These are phyloP conservation scores for Jamesozyma spencerorum DNA, from an alignment of 805 yeast genomes.

Conservation along the genomic window DNA sequence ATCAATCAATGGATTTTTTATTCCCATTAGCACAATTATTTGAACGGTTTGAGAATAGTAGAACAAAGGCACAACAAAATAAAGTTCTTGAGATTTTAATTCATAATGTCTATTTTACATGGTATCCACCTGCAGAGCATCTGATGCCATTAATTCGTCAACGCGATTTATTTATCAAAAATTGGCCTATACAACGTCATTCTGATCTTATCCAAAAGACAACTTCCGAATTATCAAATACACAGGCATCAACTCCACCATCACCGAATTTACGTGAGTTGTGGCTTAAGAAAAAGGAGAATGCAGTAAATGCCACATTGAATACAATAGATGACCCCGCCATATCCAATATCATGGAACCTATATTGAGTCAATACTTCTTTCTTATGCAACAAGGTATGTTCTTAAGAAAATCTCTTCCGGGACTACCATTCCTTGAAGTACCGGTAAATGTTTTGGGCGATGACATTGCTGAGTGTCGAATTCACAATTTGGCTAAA, in stretches of 20 bases:
- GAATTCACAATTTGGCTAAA: constrained; percentile 2
- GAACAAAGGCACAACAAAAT: neutral
- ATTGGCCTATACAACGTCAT: constrained; percentile 9
- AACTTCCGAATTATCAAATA: no score
- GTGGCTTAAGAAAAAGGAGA: neutral
- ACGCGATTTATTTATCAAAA: neutral
- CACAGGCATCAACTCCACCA: no score
- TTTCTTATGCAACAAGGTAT: neutral
- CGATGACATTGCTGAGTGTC: neutral
- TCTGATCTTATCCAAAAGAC: no score
- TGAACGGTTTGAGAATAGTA: neutral
- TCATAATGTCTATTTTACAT: neutral
- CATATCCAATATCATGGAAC: constrained; percentile 1
- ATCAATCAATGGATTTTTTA: neutral
- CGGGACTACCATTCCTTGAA: constrained; percentile 4
- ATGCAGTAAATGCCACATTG: neutral
- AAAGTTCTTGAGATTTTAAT: neutral
- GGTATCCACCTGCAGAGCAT: constrained; percentile 3
- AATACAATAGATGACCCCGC: neutral
- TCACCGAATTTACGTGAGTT: neutral
- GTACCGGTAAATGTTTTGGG: constrained; percentile 5
- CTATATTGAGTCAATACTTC: constrained; percentile 1
- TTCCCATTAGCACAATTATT: neutral
- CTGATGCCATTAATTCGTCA: constrained; percentile 3
- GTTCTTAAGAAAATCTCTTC: no score